These are phyloP conservation scores for Colletotrichum liriopes DNA, from an alignment of 2,329 filamentous ascomycete species.

Conservation along the genomic window DNA sequence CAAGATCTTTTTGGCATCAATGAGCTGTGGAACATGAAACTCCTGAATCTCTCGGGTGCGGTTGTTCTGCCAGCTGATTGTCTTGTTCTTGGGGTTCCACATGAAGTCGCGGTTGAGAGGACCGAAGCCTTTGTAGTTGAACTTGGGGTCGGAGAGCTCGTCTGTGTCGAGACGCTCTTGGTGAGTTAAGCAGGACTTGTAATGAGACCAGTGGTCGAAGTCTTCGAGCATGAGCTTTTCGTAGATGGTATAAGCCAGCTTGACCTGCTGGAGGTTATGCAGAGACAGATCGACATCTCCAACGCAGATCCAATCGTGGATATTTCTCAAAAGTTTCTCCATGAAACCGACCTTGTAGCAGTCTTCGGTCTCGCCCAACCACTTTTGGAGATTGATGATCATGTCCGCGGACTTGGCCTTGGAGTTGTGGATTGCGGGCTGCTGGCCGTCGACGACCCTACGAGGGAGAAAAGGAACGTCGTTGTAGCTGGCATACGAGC, in stretches of 20 bases:
- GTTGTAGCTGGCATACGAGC: neutral
- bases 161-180: neutral
- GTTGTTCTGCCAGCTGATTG: neutral
- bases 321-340: neutral
- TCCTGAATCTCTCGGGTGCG: neutral
- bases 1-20: neutral
- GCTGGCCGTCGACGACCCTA: neutral
- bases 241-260: neutral
- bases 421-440: neutral
- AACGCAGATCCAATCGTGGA: neutral
- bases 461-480: neutral
- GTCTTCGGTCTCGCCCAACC: neutral
- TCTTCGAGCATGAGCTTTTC: neutral
- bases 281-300: neutral
- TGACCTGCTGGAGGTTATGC: neutral
- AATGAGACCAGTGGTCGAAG: neutral
- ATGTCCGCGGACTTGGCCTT: neutral
- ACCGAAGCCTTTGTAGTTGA: neutral
- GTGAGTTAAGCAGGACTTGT: neutral
- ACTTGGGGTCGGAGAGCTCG: neutral
- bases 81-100: neutral
- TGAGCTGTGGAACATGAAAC: neutral
- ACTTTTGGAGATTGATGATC: neutral
- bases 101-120: neutral
- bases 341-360: neutral